phyloP scores from a whole-genome alignment of 306 rosid species.

The Lupinus albus region DNA sequence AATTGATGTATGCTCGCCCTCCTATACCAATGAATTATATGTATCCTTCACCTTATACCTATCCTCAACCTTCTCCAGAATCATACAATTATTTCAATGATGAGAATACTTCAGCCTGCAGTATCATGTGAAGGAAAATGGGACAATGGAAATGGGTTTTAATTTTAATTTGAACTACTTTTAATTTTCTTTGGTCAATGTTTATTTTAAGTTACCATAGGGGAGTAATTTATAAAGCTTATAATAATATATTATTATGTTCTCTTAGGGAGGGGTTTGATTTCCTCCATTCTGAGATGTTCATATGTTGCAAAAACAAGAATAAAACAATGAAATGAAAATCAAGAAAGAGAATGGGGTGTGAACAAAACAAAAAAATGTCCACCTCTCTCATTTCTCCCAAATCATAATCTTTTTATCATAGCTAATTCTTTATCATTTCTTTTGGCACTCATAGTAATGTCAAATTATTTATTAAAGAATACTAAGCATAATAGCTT shows the following conservation, averaged over 20 bases:
- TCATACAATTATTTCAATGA: slow-evolving; percentile 63
- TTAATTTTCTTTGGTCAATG: slow-evolving; percentile 19
- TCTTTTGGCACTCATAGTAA: slow-evolving; percentile 35
- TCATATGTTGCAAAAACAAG: slow-evolving; percentile 51
- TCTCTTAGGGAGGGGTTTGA: slow-evolving; percentile 36
- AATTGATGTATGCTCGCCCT: slow-evolving; percentile 69
- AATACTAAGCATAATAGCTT: slow-evolving; percentile 30
- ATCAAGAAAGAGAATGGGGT: neutral
- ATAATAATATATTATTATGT: slow-evolving; percentile 42
- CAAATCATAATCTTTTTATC: slow-evolving; percentile 6
- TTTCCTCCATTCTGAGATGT: slow-evolving; percentile 44
- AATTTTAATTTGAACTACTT: slow-evolving; percentile 35
- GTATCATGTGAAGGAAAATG: slow-evolving; percentile 57
- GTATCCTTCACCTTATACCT: slow-evolving; percentile 47
- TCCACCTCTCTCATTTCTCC: slow-evolving; percentile 41
- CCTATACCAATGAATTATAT: slow-evolving; percentile 52
- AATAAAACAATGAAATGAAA: slow-evolving; percentile 37
- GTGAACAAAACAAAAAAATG: slow-evolving; percentile 11
- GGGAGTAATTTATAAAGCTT: slow-evolving; percentile 46
- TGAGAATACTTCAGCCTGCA: slow-evolving; percentile 76
- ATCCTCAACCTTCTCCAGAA: slow-evolving; percentile 49
- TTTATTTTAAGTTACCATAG: slow-evolving; percentile 45
- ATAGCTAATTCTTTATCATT: neutral
- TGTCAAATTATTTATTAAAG: slow-evolving; percentile 26
- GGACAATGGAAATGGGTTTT: slow-evolving; percentile 51